These are phyloP conservation scores for Phaseolus lunatus DNA, from an alignment of 306 rosid genomes.

Conservation along the genomic window DNA sequence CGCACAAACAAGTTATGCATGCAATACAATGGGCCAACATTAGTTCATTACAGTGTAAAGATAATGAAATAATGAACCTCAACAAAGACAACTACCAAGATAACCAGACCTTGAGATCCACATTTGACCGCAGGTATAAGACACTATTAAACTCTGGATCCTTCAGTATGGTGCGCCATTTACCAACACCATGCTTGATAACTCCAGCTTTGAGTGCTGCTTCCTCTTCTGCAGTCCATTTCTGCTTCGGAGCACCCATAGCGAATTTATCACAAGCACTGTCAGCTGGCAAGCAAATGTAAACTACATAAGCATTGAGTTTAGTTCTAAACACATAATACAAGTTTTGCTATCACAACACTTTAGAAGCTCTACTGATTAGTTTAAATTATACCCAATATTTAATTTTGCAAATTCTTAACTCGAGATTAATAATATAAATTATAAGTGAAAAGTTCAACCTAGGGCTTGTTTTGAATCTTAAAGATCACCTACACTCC, in stretches of 20 bases:
- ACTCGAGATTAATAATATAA: neutral
- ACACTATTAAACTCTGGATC: slow-evolving; percentile 87
- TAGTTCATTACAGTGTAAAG: slow-evolving; percentile 22
- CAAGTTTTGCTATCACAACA: slow-evolving; percentile 4
- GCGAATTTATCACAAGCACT: slow-evolving; percentile 39
- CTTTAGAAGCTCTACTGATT: neutral
- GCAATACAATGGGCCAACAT: slow-evolving; percentile 24
- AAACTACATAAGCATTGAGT: slow-evolving; percentile 16
- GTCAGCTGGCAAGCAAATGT: slow-evolving; percentile 50
- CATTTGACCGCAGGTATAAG: slow-evolving; percentile 88
- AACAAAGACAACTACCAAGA: slow-evolving; percentile 23
- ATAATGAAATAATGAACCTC: slow-evolving; percentile 28
- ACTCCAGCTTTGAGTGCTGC: slow-evolving; percentile 97
- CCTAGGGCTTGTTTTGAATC: neutral
- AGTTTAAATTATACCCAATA: slow-evolving; percentile 1
- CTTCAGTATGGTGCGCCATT: slow-evolving; percentile 97
- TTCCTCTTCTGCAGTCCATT: slow-evolving; percentile 95
- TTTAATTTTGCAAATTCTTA: neutral
- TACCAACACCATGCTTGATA: slow-evolving; percentile 94
- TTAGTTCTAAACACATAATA: slow-evolving; percentile 19
- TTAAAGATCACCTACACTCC: neutral
- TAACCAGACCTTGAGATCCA: slow-evolving; percentile 88
- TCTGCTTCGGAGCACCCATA: slow-evolving; percentile 99
- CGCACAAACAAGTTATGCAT: slow-evolving; percentile 17
- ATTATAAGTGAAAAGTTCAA: neutral